Percentiles rank a stretch among this genome's conserved stretches.
phyloP scores from a whole-genome alignment of 768 basidiomycete genomes.

The Auricularia heimuer region DNA sequence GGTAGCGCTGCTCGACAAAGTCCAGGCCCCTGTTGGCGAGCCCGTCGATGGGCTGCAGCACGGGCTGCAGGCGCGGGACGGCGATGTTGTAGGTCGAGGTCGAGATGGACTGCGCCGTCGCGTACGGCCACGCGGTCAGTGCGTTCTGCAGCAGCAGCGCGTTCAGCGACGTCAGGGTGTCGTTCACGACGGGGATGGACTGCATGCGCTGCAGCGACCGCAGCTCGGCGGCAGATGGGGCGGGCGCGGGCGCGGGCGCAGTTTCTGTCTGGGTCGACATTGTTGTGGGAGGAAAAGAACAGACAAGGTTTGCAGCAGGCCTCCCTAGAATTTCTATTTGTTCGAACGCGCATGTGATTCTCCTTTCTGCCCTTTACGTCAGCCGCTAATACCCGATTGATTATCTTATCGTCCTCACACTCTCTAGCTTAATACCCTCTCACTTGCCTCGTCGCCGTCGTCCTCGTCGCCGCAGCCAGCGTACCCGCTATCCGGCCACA shows the following conservation, averaged over 20 bases:
- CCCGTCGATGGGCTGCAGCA: slow-evolving; percentile 58
- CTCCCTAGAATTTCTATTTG: too few species aligned
- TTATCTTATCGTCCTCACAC: too few species aligned
- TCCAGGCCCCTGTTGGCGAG: slow-evolving; percentile 68
- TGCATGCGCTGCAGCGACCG: slow-evolving; percentile 54
- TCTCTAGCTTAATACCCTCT: too few species aligned
- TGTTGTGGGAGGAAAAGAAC: neutral
- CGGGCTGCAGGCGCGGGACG: slow-evolving; percentile 49
- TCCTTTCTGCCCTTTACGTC: too few species aligned
- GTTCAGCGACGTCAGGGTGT: slow-evolving; percentile 51
- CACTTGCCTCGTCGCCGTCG: too few species aligned
- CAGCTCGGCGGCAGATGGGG: slow-evolving; percentile 36
- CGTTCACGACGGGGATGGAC: slow-evolving; percentile 66
- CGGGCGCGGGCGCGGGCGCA: slow-evolving; percentile 12
- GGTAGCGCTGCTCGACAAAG: slow-evolving; percentile 60
- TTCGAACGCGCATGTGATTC: too few species aligned
- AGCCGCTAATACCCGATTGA: too few species aligned
- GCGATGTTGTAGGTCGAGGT: slow-evolving; percentile 49
- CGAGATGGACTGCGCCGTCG: slow-evolving; percentile 52
- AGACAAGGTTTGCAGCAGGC: too few species aligned
- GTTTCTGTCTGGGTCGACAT: slow-evolving; percentile 31
- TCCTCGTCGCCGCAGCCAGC: too few species aligned
- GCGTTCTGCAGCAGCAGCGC: slow-evolving; percentile 46
- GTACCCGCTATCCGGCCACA: too few species aligned
- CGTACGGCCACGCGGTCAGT: slow-evolving; percentile 56